These are phyloP conservation scores for Tolypocladium tropicale DNA, from an alignment of 2,329 filamentous ascomycete species.

Conservation along the genomic window DNA sequence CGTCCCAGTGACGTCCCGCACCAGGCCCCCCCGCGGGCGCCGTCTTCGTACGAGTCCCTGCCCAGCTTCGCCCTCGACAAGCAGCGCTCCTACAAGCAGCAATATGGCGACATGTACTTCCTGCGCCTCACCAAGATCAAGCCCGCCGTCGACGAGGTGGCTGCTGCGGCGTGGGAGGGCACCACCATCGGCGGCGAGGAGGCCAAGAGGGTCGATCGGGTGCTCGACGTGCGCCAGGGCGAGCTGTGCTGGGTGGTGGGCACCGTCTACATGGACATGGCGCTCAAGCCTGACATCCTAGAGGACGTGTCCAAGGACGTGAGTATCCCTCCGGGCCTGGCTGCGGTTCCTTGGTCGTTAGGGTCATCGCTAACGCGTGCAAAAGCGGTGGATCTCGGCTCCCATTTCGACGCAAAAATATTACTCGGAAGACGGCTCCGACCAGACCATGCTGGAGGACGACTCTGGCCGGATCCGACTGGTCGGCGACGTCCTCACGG, in stretches of 20 bases:
- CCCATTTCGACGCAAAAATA: slow-evolving; percentile 72
- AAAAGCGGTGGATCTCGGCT: slow-evolving; percentile 77
- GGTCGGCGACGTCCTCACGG: slow-evolving; percentile 58
- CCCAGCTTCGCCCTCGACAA: slow-evolving; percentile 64
- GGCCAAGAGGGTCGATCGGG: slow-evolving; percentile 70
- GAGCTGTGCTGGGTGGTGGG: slow-evolving; percentile 92
- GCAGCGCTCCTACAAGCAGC: slow-evolving; percentile 73
- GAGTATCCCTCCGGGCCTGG: slow-evolving; percentile 15
- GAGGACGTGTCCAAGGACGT: slow-evolving; percentile 93
- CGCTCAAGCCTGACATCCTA: slow-evolving; percentile 88
- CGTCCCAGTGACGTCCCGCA: slow-evolving; percentile 21
- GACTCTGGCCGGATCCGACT: slow-evolving; percentile 83
- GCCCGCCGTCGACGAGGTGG: slow-evolving; percentile 66
- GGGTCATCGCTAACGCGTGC: background rate
- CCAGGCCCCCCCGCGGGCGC: slow-evolving; percentile 37
- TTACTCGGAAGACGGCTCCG: slow-evolving; percentile 45
- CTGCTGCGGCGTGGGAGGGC: slow-evolving; percentile 64
- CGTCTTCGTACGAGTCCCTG: slow-evolving; percentile 61
- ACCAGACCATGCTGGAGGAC: slow-evolving; percentile 84
- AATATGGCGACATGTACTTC: slow-evolving; percentile 98
- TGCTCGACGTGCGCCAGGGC: slow-evolving; percentile 90
- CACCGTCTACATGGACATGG: slow-evolving; percentile 96
- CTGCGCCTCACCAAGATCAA: slow-evolving; percentile 80
- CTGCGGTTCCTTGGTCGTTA: slow-evolving; percentile 1
- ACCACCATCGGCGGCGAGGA: slow-evolving; percentile 69